Percentiles rank a stretch among this genome's conserved stretches.
These are phyloP conservation scores for Hypoxylon subgilvum DNA, from an alignment of 495 filamentous ascomycete genomes.

Conservation along the genomic window DNA sequence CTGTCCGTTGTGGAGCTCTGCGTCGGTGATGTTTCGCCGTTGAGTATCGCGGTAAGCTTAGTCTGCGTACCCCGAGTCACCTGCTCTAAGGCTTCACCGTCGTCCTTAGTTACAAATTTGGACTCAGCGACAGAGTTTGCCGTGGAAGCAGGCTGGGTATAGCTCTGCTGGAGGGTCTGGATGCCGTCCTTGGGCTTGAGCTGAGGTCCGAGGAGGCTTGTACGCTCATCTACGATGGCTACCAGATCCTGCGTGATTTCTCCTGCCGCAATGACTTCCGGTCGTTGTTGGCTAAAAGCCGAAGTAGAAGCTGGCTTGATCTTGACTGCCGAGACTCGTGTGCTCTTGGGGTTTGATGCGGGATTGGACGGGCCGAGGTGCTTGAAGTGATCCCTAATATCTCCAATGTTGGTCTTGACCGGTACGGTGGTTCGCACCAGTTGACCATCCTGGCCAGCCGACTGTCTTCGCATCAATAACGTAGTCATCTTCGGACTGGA, in stretches of 20 bases:
- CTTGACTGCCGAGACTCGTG: constrained; percentile 87
- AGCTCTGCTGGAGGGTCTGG: constrained; percentile 67
- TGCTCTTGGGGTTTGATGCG: constrained; percentile 79
- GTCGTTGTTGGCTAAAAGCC: constrained; percentile 26
- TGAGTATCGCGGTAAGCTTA: constrained; percentile 8
- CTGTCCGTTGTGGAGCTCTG: constrained; percentile 34
- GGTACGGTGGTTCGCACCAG: constrained; percentile 47
- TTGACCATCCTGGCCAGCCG: constrained; percentile 55
- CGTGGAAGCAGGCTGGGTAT: constrained; percentile 59
- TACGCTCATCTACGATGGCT: constrained; percentile 48
- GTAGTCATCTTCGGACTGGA: constrained; percentile 54
- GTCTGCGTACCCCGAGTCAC: constrained; percentile 31
- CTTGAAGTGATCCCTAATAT: constrained; percentile 82
- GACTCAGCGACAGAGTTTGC: constrained; percentile 42
- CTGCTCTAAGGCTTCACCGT: constrained; percentile 32
- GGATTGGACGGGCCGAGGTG: constrained; percentile 92
- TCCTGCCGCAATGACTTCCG: constrained; percentile 27
- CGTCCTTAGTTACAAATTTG: constrained; percentile 29
- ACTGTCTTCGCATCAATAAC: constrained; percentile 62
- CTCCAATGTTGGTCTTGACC: constrained; percentile 61
- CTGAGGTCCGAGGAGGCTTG: constrained; percentile 47
- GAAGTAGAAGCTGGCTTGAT: constrained; percentile 70
- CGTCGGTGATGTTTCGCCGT: constrained; percentile 31
- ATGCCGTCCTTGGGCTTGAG: constrained; percentile 68
- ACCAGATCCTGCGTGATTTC: constrained; percentile 24